Base-by-base conservation (phyloP, 148 eudicot species). In the Selenicereus undatus region DNA sequence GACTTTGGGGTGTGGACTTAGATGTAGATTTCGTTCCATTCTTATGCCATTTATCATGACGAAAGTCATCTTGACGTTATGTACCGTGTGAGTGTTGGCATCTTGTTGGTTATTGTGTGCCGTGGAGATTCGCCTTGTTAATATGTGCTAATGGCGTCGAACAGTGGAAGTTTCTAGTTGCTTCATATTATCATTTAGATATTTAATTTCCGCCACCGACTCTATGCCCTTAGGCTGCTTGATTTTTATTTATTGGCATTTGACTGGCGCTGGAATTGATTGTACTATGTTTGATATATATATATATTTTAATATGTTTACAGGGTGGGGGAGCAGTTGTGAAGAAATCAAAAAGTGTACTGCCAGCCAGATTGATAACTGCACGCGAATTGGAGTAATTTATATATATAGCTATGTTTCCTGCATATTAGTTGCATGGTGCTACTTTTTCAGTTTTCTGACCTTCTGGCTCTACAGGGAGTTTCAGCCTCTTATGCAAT, bases 331-430 rank as follows among this genome's bases (percentile, higher is more conserved):
- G 93, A 77, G 87, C 88, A 86, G 45, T 85, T 69, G 70, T 82
- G 77, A 92, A 89, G 89, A 91, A 86, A 86, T 78, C 83, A 29
- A 84, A 78, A 69, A 87, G 82, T 83, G 82, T 84, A 45, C 95
- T 98, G n/a, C 87, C 93, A 43, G 92, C 94, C 64, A 91, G 92
- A 91, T 79, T 96, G 87, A 86, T 96, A 72, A 85, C 89, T 87
- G 85, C 97, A 69, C 84, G 90, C 80, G 99, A 96, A 80, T 90
- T 96, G 66, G 98, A 94, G 99, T 96, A 96, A 86, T 50, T 64
- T 36, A 71, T 76, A 54, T 54, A 27, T 83, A 26, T 72, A 45
- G 80, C 81, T 78, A 24, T 79, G 65, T 43, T 73, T 69, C 42
- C 48, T 20, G 36, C 58, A 1, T 45, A 3, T 81, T 65, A 32